Percentiles rank a stretch among this genome's conserved stretches.
Conservation (phyloP, 2,329 filamentous ascomycete species). For the Venturia nashicola region DNA sequence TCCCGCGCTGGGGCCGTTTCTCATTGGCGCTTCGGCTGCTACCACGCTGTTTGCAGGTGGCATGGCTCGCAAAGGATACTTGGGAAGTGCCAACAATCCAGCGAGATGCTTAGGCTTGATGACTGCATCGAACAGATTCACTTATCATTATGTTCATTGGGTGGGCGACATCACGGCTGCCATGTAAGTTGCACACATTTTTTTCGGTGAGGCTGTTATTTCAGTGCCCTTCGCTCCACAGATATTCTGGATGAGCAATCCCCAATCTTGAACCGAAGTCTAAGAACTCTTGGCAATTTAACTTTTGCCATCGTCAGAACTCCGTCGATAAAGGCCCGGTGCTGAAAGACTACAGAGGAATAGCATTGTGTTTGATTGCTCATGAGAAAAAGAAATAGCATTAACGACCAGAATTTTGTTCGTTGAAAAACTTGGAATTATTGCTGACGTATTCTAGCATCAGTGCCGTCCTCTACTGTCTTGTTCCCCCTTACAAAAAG, state of each 20-base stretch:
- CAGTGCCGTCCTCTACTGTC: neutral
- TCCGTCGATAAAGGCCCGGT: too few relatives aligned
- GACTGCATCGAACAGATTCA: constrained; percentile 5
- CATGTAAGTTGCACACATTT: neutral
- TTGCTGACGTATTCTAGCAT: neutral
- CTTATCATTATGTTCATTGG: constrained; percentile 12
- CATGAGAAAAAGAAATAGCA: too few relatives aligned
- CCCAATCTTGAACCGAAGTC: too few relatives aligned
- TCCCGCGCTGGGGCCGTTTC: neutral
- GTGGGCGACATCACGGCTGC: neutral
- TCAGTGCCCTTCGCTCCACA: too few relatives aligned
- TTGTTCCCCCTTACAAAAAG: constrained; percentile 1
- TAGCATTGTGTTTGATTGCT: too few relatives aligned
- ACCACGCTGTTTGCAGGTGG: neutral
- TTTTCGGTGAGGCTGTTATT: too few relatives aligned
- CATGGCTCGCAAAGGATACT: neutral
- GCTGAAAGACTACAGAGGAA: too few relatives aligned
- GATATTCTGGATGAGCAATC: too few relatives aligned
- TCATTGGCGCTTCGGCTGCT: neutral
- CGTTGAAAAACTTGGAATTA: too few relatives aligned
- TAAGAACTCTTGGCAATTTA: too few relatives aligned
- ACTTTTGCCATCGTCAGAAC: too few relatives aligned
- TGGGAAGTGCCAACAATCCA: neutral
- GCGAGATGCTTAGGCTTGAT: neutral
- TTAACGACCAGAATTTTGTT: too few relatives aligned